Percentiles rank a stretch among this genome's conserved stretches.
These are phyloP conservation scores for Amphicarpaea edgeworthii DNA, from an alignment of 306 rosid species.

Conservation along the genomic window DNA sequence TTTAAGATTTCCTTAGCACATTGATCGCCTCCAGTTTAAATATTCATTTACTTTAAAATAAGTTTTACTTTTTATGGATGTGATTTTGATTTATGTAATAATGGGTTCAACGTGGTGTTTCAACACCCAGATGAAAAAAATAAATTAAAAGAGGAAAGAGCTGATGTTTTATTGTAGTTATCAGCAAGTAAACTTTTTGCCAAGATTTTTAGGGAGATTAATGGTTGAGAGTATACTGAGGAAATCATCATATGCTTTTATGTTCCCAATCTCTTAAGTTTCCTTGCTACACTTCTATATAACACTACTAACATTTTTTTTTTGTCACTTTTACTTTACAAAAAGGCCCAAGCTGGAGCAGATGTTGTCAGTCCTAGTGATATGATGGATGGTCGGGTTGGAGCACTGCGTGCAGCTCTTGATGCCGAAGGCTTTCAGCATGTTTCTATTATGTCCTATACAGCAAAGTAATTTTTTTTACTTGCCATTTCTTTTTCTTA, in stretches of 20 bases:
- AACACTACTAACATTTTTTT: background rate
- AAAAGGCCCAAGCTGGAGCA: conserved; percentile 96
- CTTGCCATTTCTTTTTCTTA: conserved; percentile 30
- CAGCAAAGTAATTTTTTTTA: conserved; percentile 74
- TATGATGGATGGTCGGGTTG: conserved; percentile 99
- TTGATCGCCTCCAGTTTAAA: conserved; percentile 11
- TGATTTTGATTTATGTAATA: conserved; percentile 17
- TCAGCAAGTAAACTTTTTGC: background rate
- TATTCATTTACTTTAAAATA: conserved; percentile 6
- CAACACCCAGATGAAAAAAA: background rate
- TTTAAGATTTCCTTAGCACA: background rate
- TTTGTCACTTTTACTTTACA: conserved; percentile 27
- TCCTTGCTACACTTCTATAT: conserved; percentile 36
- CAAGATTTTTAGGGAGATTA: conserved; percentile 26
- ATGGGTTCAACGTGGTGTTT: background rate
- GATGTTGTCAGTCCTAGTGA: conserved; percentile 98
- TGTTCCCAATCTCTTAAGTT: conserved; percentile 25
- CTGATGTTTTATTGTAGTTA: conserved; percentile 17
- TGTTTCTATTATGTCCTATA: conserved; percentile 94
- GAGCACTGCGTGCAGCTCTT: conserved; percentile 89
- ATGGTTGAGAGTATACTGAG: conserved; percentile 23
- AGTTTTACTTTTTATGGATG: conserved; percentile 10
- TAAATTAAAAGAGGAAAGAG: conserved; percentile 11
- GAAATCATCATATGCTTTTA: conserved; percentile 4
- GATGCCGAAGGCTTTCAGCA: conserved; percentile 97